Base-by-base conservation (phyloP, 2,329 filamentous ascomycete species). In the Orbilia quercus region DNA sequence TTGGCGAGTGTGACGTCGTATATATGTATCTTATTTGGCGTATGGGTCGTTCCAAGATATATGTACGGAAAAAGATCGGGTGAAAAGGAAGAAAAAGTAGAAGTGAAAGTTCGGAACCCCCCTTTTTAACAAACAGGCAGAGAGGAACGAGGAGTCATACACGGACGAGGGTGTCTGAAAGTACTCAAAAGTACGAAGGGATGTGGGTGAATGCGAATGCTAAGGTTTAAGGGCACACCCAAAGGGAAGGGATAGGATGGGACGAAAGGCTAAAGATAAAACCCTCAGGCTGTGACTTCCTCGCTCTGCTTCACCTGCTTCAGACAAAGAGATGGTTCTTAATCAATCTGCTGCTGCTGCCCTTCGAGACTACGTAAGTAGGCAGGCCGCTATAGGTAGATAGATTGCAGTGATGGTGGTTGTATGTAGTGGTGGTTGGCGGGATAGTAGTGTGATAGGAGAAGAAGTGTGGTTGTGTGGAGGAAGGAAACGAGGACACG, bases 401-500 rank as follows among this genome's bases (percentile, higher is more conserved):
- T n/a, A n/a, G n/a, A n/a, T n/a, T n/a, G n/a, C n/a, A n/a, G n/a
- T n/a, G n/a, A n/a, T n/a, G n/a, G n/a, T n/a, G n/a, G n/a, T n/a
- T n/a, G n/a, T n/a, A n/a, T n/a, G n/a, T n/a, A n/a, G n/a, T n/a
- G n/a, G n/a, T n/a, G n/a, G 28, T 9, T 31, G 28, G 28, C 9
- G 9, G 28, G 28, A 9, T 31, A 9, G 9, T 31, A 31, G 28
- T 31, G 28, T 12, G 20, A n/a, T 31, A 28, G 22, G 22, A 18
- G 31, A 12, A 5, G 16, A 42, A 31, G 28, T 11, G 6, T 14
- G 54, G n/a, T 54, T 45, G 23, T 47, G 60, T 34, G 64, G 55
- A 60, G 34, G 48, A 53, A 48, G 28, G 40, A 20, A 34, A 40
- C 20, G 31, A 69, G 55, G 64, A 60, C 64, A 69, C 54, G 54